phyloP scores from a whole-genome alignment of 129 eudicot genomes.

The Tagetes patula region DNA sequence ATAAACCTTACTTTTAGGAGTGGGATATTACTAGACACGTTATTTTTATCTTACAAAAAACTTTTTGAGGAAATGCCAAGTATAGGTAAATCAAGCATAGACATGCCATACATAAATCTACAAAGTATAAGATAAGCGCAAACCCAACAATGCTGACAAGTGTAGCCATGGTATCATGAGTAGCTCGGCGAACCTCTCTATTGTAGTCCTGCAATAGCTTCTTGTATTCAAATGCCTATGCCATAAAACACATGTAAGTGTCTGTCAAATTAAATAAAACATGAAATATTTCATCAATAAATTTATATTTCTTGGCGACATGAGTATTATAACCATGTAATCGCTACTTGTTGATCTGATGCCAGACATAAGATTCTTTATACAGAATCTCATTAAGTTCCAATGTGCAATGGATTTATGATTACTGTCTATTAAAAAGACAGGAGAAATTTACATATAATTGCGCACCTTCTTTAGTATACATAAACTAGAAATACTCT shows the following conservation, averaged over 20 bases:
- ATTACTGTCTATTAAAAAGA: neutral
- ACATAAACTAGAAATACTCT: neutral
- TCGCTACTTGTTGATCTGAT: neutral
- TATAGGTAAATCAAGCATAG: neutral
- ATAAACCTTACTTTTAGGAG: too few relatives aligned
- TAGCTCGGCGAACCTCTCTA: slow-evolving; percentile 88
- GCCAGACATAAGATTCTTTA: neutral
- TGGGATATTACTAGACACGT: too few relatives aligned
- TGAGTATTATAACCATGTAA: neutral
- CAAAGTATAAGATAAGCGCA: slow-evolving; percentile 34
- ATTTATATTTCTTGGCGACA: neutral
- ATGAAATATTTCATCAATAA: neutral
- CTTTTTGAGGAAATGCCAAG: too few relatives aligned
- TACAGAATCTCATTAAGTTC: neutral
- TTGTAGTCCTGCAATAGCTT: slow-evolving; percentile 88
- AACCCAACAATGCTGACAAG: slow-evolving; percentile 76
- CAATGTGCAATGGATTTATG: neutral
- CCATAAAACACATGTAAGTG: slow-evolving; percentile 27
- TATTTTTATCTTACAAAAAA: too few relatives aligned
- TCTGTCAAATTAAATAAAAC: slow-evolving; percentile 7
- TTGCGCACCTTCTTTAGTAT: neutral
- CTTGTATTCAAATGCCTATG: slow-evolving; percentile 91
- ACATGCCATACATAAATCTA: neutral
- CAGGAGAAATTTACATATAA: neutral
- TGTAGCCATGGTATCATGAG: slow-evolving; percentile 87